Percentiles rank a stretch among this genome's conserved stretches.
Evolutionary conservation across 805 yeast genomes (phyloP).

Genomic region (Candida easanensis): DNA sequence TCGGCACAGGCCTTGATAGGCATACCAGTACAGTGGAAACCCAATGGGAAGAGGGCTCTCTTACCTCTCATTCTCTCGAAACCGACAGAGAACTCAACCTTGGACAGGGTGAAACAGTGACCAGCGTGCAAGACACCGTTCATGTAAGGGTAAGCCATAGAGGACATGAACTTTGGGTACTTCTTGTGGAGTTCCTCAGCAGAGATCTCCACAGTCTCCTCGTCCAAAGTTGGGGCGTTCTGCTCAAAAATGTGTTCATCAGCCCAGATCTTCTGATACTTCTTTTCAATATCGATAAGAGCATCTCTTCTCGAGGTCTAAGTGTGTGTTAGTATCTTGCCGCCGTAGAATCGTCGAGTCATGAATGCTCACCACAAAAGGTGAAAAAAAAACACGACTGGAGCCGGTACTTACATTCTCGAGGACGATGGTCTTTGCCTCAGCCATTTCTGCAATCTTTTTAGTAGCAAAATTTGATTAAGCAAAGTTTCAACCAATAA

Average conservation of each 20-base stretch:
- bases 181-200: conserved; percentile 70
- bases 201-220: conserved; percentile 49
- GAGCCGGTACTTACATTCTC: conserved; percentile 38
- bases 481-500: background rate
- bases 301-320: conserved; percentile 96
- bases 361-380: background rate
- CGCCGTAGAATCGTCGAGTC: background rate
- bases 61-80: conserved; percentile 94
- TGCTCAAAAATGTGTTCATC: conserved; percentile 84
- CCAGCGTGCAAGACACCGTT: conserved; percentile 98
- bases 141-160: conserved; percentile 95
- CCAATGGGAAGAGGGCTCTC: conserved; percentile 89
- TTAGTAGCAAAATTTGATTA: background rate
- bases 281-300: conserved; percentile 81
- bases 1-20: conserved; percentile 96
- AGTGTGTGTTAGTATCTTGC: conserved; percentile 30
- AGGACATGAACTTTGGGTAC: conserved; percentile 83
- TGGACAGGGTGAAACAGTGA: conserved; percentile 91
- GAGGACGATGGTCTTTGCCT: conserved; percentile 36
- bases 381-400: background rate
- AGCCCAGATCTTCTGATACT: conserved; percentile 84
- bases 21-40: conserved; percentile 99
- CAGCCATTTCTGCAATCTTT: conserved; percentile 19
- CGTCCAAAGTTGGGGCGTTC: conserved; percentile 80
- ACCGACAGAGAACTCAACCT: conserved; percentile 88